phyloP scores from a whole-genome alignment of 1,284 basidiomycete species.

The Cryptococcus sp. region DNA sequence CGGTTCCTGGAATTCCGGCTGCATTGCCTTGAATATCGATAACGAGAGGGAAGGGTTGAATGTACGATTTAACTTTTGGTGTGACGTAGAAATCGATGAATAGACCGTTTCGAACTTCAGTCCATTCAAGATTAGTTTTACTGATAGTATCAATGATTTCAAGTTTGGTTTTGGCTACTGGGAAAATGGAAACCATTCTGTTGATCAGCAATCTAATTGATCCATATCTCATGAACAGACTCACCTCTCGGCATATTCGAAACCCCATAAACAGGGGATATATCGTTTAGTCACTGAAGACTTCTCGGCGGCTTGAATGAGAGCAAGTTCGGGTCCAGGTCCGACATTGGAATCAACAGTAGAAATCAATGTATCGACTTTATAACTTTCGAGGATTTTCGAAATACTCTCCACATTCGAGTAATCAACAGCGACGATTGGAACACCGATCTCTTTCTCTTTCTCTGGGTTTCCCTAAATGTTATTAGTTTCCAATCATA shows the following conservation, averaged over 20 bases:
- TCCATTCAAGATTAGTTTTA: not conserved
- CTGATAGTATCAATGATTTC: not conserved
- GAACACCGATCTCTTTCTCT: not conserved
- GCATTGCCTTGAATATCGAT: not conserved
- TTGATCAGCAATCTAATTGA: not conserved
- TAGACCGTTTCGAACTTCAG: not conserved
- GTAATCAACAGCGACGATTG: not conserved
- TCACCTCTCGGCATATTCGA: not conserved
- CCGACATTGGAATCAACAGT: not conserved
- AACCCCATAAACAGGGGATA: not conserved
- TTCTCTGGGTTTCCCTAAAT: not conserved
- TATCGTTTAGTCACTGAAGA: not conserved
- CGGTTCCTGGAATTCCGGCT: not conserved
- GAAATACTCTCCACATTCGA: not conserved
- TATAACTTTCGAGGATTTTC: not conserved
- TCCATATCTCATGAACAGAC: not conserved
- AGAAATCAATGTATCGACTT: not conserved
- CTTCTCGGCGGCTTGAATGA: not conserved
- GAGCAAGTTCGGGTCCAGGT: not conserved
- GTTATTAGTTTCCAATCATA: not conserved
- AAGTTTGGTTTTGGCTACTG: not conserved
- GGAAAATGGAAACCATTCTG: not conserved
- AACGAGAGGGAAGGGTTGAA: not conserved
- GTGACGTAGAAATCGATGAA: not conserved
- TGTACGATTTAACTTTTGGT: not conserved